Evolutionary conservation across 2,329 filamentous ascomycete genomes (phyloP).

Genomic region (Pestalotiopsis sp.): DNA sequence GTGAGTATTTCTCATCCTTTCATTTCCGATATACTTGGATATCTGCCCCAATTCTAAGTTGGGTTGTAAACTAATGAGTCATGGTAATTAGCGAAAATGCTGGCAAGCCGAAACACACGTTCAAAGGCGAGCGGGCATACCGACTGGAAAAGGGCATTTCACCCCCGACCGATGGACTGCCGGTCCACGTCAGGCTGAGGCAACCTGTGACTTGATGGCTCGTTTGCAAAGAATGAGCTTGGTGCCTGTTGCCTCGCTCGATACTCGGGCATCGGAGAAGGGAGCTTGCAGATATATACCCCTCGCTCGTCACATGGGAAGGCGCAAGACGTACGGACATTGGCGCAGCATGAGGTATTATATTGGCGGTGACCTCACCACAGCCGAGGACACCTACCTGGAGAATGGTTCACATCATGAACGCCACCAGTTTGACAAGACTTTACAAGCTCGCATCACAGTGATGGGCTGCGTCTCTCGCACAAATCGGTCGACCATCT

Average conservation of each 20-base stretch:
- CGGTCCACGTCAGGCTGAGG: slow-evolving; percentile 11
- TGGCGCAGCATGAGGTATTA: background rate
- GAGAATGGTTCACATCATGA: background rate
- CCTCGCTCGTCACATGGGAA: background rate
- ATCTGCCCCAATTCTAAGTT: too few species aligned
- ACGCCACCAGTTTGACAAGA: background rate
- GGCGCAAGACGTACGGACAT: background rate
- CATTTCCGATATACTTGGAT: too few species aligned
- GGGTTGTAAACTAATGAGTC: background rate
- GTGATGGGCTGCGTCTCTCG: background rate
- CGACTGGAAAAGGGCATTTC: slow-evolving; percentile 4
- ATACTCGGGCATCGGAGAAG: background rate
- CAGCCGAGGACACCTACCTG: too few species aligned
- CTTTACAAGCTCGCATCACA: background rate
- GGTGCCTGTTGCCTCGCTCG: background rate
- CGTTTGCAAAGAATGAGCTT: background rate
- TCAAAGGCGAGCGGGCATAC: slow-evolving; percentile 8
- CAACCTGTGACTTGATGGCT: background rate
- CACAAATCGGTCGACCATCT: background rate
- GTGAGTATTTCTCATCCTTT: slow-evolving; percentile 1
- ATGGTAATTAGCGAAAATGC: background rate
- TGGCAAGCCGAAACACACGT: background rate
- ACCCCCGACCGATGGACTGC: slow-evolving; percentile 12
- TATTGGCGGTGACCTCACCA: too few species aligned
- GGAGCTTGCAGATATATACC: background rate